Conservation (phyloP, 73 alveolate species). For the Urostyla sp. region DNA sequence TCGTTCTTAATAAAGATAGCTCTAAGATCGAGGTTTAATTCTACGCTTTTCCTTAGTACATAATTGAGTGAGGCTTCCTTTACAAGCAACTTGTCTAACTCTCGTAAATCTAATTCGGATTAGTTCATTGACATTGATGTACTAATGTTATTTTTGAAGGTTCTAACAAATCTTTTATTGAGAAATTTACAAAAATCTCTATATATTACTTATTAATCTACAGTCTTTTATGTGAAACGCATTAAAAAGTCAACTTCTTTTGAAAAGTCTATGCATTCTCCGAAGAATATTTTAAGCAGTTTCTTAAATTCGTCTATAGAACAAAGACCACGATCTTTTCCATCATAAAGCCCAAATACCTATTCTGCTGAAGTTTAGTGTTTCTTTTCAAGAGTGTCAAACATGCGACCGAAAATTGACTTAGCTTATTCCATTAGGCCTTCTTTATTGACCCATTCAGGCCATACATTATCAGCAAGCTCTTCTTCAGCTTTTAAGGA, state of each 20-base stretch:
- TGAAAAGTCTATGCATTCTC: constrained; percentile 1
- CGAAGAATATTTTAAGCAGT: constrained; percentile 47
- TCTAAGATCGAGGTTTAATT: constrained; percentile 55
- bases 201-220: constrained; percentile 32
- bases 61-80: constrained; percentile 57
- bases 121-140: too few relatives aligned
- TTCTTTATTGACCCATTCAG: constrained; percentile 50
- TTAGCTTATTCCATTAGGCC: constrained; percentile 41
- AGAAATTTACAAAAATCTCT: constrained; percentile 55
- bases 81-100: not conserved
- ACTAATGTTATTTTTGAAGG: constrained; percentile 16
- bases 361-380: constrained; percentile 51
- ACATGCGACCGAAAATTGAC: constrained; percentile 7
- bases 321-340: constrained; percentile 25
- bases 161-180: constrained; percentile 38
- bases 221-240: constrained; percentile 36
- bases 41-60: constrained; percentile 52
- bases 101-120: not conserved
- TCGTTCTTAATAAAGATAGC: constrained; percentile 48
- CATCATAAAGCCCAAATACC: constrained; percentile 50
- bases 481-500: constrained; percentile 38
- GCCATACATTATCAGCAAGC: constrained; percentile 51
- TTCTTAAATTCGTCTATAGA: constrained; percentile 45
- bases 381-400: constrained; percentile 24
- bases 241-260: constrained; percentile 37